A percentile compares a stretch with the other conserved stretches of the same genome.
phyloP scores from a whole-genome alignment of 2,329 filamentous ascomycete species.

The Orbilia oligospora region DNA sequence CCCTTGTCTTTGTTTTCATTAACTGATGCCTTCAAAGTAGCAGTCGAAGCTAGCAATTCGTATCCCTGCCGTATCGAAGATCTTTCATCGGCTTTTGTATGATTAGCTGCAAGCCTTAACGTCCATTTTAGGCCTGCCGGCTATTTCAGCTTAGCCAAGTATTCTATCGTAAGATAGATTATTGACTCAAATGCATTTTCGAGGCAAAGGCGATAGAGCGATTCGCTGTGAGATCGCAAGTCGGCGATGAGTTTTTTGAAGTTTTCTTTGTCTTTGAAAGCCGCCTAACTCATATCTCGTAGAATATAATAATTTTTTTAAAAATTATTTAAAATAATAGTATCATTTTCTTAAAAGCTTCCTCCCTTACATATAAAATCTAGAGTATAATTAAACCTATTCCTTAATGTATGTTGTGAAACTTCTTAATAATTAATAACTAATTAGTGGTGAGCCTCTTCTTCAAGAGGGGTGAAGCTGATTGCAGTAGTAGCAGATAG shows the following conservation, averaged over 20 bases:
- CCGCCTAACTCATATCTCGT: too few species aligned
- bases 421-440: too few species aligned
- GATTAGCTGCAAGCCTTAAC: neutral
- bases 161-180: constrained; percentile 18
- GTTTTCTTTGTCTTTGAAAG: constrained; percentile 15
- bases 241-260: constrained; percentile 21
- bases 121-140: constrained; percentile 11
- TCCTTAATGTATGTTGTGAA: too few species aligned
- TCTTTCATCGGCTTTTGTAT: constrained; percentile 2
- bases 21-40: constrained; percentile 15
- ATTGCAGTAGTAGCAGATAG: too few species aligned
- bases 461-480: too few species aligned
- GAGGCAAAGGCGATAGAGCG: constrained; percentile 17
- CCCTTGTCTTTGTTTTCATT: constrained; percentile 11
- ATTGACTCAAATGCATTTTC: constrained; percentile 19
- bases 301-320: too few species aligned
- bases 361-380: too few species aligned
- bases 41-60: constrained; percentile 9
- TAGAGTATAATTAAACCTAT: too few species aligned
- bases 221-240: constrained; percentile 15
- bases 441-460: too few species aligned
- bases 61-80: constrained; percentile 2
- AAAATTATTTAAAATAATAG: too few species aligned
- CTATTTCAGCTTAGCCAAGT: neutral
- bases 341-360: too few species aligned